phyloP scores from a whole-genome alignment of 2,329 filamentous ascomycete species.

The Sporothrix brunneoviolacea region DNA sequence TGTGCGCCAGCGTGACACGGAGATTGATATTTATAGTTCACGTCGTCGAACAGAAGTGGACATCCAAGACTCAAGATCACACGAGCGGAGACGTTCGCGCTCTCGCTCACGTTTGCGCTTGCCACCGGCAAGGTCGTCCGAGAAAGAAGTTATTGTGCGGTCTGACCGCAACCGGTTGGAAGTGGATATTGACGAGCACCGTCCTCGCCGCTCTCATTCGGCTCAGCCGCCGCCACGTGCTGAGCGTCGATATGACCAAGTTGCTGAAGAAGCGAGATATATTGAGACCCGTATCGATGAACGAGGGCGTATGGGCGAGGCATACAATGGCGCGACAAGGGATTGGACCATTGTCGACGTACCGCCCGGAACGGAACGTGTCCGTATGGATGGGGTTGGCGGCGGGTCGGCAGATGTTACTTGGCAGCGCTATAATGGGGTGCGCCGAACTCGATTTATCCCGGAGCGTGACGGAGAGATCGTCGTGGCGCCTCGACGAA shows the following conservation, averaged over 20 bases:
- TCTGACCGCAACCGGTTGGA: constrained; percentile 45
- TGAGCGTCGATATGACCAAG: constrained; percentile 34
- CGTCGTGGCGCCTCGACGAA: constrained; percentile 18
- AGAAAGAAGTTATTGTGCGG: constrained; percentile 63
- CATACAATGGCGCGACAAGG: constrained; percentile 64
- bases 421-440: constrained; percentile 74
- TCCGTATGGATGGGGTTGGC: constrained; percentile 74
- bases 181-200: constrained; percentile 35
- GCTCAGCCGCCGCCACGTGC: constrained; percentile 42
- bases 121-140: constrained; percentile 33
- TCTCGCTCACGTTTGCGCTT: constrained; percentile 30
- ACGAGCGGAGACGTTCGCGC: constrained; percentile 34
- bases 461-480: constrained; percentile 53
- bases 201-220: constrained; percentile 16
- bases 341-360: constrained; percentile 81
- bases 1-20: constrained; percentile 45
- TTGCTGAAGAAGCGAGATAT: constrained; percentile 61
- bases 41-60: constrained; percentile 52
- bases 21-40: constrained; percentile 55
- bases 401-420: constrained; percentile 69
- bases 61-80: constrained; percentile 39
- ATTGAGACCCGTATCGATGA: constrained; percentile 48
- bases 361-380: constrained; percentile 72
- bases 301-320: constrained; percentile 65
- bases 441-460: constrained; percentile 66